Evolutionary conservation across 495 filamentous ascomycete species (phyloP), one percentile per base, ranked within the genome.

Genomic region (Aspergillus wentii): DNA sequence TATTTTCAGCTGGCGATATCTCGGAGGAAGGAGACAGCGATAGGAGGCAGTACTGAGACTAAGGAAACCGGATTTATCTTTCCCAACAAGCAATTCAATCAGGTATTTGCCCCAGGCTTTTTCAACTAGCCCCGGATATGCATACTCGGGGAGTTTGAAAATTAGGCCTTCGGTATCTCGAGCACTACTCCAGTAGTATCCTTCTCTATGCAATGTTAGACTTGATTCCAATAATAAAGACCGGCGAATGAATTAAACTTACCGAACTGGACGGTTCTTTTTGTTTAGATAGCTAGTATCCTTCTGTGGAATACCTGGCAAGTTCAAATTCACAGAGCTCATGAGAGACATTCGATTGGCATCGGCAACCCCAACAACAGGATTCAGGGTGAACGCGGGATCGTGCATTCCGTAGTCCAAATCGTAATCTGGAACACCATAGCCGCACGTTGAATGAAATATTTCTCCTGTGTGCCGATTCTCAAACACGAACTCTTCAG

Each of bases 81-180:
- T 11, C 22, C 26, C 26, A n/a, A n/a, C 14, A 4, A 29, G 3
- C 26, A 41, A 9, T 8, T 26, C 8, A 3, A 17, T 17, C 16
- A 49, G 15, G 21, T 49, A 48, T n/a, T 16, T 19, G 5, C 39
- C 39, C 36, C 46, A 53, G 17, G 41, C 39, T 3, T 41, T 18
- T 15, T 43, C 41, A 19, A 53, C 22, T 15, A 21, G 40, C 3
- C 33, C 38, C 10, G 39, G 17, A 22, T 48, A 46, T n/a, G 35
- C 16, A 20, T 53, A 25, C 9, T 38, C 23, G 0, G 30, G 31
- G 10, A 48, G 19, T 8, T 30, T 8, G 11, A 49, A 46, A 15
- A 48, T 31, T 13, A 7, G 17, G 7, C 38, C 26, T 1, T 27
- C 8, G 2, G 18, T 18, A 2, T 21, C n/a, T n/a, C n/a, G n/a